Conservation (phyloP, 768 basidiomycete genomes). For the Suillus subluteus region DNA sequence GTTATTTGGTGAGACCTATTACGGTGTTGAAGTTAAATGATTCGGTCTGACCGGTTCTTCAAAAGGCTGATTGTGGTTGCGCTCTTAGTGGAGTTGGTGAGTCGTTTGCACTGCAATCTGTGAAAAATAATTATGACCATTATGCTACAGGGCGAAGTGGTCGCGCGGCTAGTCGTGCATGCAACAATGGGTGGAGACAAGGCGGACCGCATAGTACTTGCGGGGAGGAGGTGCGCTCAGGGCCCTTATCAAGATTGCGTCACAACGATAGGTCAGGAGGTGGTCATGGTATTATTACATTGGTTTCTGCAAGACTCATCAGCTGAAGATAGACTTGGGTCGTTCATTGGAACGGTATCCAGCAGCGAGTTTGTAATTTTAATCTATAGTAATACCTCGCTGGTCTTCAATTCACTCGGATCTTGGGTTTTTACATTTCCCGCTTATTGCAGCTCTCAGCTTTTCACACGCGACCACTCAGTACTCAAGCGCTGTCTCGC, state of each 20-base stretch:
- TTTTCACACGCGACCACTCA: neutral
- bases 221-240: constrained; percentile 9
- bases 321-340: neutral
- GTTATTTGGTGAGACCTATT: constrained; percentile 60
- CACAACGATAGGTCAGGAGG: constrained; percentile 6
- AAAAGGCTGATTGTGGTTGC: constrained; percentile 87
- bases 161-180: constrained; percentile 77
- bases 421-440: neutral
- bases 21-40: constrained; percentile 12
- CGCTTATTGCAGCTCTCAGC: neutral
- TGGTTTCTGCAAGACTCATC: neutral
- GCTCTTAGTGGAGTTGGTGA: constrained; percentile 83
- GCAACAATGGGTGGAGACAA: constrained; percentile 42
- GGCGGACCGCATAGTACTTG: constrained; percentile 8
- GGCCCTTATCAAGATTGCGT: constrained; percentile 1
- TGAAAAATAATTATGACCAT: neutral
- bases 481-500: neutral
- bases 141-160: constrained; percentile 72
- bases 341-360: neutral
- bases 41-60: constrained; percentile 22
- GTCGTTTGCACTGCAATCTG: constrained; percentile 23
- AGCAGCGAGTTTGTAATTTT: neutral
- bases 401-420: neutral
- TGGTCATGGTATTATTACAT: neutral
- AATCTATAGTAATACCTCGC: neutral